Percentiles rank a stretch among this genome's conserved stretches.
phyloP scores from a whole-genome alignment of 129 eudicot genomes.

The Helianthus tuberosus region DNA sequence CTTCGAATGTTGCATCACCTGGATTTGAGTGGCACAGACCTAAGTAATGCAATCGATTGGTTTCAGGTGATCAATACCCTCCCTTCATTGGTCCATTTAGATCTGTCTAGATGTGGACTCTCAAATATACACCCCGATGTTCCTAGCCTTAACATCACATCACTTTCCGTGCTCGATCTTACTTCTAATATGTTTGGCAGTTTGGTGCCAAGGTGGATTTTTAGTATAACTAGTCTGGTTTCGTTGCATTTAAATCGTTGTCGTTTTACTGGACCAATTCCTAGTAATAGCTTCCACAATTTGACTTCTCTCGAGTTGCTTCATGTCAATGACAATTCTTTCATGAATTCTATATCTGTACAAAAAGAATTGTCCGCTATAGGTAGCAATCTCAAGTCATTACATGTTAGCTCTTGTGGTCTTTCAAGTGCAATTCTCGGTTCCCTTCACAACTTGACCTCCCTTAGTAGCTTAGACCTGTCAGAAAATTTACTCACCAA shows the following conservation, averaged over 20 bases:
- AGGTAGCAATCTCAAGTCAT: not conserved
- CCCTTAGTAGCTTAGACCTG: conserved; percentile 1
- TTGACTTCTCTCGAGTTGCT: too few relatives aligned
- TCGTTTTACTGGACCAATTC: too few relatives aligned
- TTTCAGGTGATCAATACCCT: not conserved
- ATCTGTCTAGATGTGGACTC: not conserved
- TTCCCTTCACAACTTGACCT: conserved; percentile 22
- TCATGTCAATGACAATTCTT: too few relatives aligned
- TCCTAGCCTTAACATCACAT: not conserved
- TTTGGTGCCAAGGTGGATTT: not conserved
- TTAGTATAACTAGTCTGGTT: too few relatives aligned
- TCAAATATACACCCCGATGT: not conserved
- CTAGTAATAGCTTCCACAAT: too few relatives aligned
- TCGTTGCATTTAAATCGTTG: too few relatives aligned
- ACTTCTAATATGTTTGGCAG: not conserved
- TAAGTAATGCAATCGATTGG: not conserved
- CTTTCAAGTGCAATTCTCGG: not conserved
- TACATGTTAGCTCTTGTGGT: not conserved
- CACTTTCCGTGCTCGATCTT: not conserved
- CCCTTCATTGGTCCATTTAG: not conserved
- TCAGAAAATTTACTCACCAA: conserved; percentile 1
- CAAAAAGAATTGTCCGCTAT: not conserved
- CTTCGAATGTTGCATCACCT: not conserved
- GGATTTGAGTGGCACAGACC: not conserved
- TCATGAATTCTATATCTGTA: not conserved